Base-by-base conservation (phyloP, 1,139 yeast species). In the Kodamaea sp. region DNA sequence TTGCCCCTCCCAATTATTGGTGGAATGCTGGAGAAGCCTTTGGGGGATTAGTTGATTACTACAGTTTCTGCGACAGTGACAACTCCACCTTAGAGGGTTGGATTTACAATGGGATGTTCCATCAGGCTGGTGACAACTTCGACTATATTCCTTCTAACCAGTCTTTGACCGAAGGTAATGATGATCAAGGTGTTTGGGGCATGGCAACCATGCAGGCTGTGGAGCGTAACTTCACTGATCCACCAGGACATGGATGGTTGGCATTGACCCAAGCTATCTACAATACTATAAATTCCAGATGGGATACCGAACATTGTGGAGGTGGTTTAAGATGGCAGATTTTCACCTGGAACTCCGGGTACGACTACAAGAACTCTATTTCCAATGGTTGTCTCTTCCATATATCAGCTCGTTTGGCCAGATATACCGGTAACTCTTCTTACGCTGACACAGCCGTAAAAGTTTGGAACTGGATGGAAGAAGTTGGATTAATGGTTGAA, bases 301-400 rank as follows among this genome's bases (percentile, higher is more conserved):
- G 97, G 97, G 97, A 90, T 55, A 49, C 59, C 7, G 68, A 55
- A 3, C 52, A 73, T 36, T 90, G 97, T 62, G 76, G 73, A 34
- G 97, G 97, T 40, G 97, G 97, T 1, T 71, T 90, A 42, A 76
- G 97, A 64, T 90, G 97, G 97, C 97, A 90, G 65, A 90, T 90
- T 56, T 90, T 86, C 68, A 78, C 85, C 41, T 90, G 96, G 95
- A 90, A 90, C 59, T 73, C 89, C 7, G 97, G 97, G 47, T 90
- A 89, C 58, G 85, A 86, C 60, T 90, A 90, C 59, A 90, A 90
- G 62, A 90, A 90, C 60, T 70, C 95, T 7, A 94, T 90, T 39
- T 79, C 95, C 14, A 90, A 89, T 55, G 97, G 97, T 12, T 87
- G 95, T 50, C 66, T 90, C 42, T 89, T 90, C 77, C 84, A 87